These are phyloP conservation scores for Cystobasidium slooffiae DNA, from an alignment of 1,284 basidiomycete genomes.

Conservation along the genomic window DNA sequence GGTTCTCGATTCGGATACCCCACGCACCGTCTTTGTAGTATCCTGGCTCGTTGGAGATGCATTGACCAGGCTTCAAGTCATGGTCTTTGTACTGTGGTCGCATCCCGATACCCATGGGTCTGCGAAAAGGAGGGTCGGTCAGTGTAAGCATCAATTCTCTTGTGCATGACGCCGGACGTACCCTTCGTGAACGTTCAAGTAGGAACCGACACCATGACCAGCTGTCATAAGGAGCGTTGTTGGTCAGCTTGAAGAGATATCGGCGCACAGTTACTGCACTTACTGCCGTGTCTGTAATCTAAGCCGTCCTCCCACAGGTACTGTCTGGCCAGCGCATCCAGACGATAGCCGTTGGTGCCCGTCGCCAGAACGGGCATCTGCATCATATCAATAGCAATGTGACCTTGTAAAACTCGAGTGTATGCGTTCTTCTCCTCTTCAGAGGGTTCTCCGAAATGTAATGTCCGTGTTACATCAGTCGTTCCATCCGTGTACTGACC, in stretches of 20 bases:
- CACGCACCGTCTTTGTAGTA: constrained; percentile 91
- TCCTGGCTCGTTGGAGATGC: constrained; percentile 88
- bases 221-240: constrained; percentile 61
- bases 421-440: constrained; percentile 83
- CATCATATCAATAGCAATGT: constrained; percentile 78
- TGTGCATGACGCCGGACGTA: neutral
- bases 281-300: constrained; percentile 64
- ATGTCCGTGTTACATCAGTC: constrained; percentile 63
- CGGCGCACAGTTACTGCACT: neutral
- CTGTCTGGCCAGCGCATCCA: constrained; percentile 82
- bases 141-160: neutral
- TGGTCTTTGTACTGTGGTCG: constrained; percentile 68
- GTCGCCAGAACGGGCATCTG: constrained; percentile 75
- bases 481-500: constrained; percentile 90
- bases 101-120: constrained; percentile 81
- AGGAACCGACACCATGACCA: constrained; percentile 83
- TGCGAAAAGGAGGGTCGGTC: constrained; percentile 13
- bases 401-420: constrained; percentile 92
- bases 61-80: constrained; percentile 79
- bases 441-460: constrained; percentile 89
- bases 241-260: neutral
- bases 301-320: constrained; percentile 90
- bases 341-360: constrained; percentile 75
- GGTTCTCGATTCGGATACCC: constrained; percentile 91
- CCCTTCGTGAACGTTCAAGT: constrained; percentile 90